Conservation (phyloP, 306 rosid species). For the Trichosanthes cucumerina region DNA sequence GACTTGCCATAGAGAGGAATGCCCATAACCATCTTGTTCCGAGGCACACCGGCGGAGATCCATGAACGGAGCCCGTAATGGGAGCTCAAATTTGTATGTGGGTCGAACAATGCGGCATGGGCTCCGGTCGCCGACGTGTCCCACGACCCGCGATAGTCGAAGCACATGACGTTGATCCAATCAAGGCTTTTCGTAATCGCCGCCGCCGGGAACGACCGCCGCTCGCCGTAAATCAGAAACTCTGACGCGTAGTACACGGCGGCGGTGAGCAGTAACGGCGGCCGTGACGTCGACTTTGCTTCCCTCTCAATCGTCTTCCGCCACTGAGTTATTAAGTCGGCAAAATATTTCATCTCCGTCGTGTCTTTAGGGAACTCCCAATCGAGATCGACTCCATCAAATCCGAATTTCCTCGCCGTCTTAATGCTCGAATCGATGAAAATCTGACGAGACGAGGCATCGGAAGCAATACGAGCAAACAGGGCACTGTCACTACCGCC, state of each 20-base stretch:
- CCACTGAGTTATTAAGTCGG: constrained; percentile 27
- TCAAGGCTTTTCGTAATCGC: constrained; percentile 35
- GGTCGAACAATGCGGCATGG: constrained; percentile 33
- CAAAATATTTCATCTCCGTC: constrained; percentile 31
- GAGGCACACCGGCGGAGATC: constrained; percentile 35
- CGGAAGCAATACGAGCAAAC: constrained; percentile 34
- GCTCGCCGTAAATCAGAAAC: constrained; percentile 5
- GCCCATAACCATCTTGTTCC: constrained; percentile 46
- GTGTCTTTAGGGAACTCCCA: constrained; percentile 60
- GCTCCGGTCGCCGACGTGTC: constrained; percentile 26
- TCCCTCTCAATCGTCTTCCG: constrained; percentile 24
- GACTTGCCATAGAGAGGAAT: constrained; percentile 50
- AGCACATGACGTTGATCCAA: constrained; percentile 57
- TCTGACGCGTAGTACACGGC: constrained; percentile 52
- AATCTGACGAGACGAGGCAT: constrained; percentile 25
- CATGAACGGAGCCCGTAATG: constrained; percentile 45
- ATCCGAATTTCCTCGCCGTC: constrained; percentile 44
- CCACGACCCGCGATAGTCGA: constrained; percentile 51
- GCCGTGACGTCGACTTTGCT: neutral
- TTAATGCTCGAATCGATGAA: constrained; percentile 49
- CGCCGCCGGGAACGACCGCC: constrained; percentile 29
- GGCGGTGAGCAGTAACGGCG: constrained; percentile 47
- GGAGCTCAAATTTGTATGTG: constrained; percentile 26
- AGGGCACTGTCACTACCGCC: constrained; percentile 5
- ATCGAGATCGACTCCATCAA: constrained; percentile 58